A percentile compares a stretch with the other conserved stretches of the same genome.
Evolutionary conservation across 768 basidiomycete species (phyloP).

Genomic region (Leccinum barrowsii): DNA sequence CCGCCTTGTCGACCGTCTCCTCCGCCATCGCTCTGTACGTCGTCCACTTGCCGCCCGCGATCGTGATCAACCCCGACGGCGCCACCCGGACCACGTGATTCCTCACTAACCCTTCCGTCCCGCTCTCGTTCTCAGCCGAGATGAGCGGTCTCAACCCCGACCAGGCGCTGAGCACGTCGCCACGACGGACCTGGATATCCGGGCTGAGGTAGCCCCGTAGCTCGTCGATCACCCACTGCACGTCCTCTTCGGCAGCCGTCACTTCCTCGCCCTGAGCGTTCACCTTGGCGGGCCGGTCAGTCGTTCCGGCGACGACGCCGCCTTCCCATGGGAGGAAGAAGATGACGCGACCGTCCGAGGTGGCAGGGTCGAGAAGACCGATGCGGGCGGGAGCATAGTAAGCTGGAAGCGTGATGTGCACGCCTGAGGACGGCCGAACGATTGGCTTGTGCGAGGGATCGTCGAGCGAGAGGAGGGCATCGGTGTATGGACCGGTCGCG

Average conservation of each 20-base stretch:
- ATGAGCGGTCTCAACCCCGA: conserved; percentile 89
- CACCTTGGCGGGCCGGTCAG: conserved; percentile 77
- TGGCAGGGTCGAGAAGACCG: conserved; percentile 93
- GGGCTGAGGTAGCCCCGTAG: conserved; percentile 84
- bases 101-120: conserved; percentile 85
- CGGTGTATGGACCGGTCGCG: conserved; percentile 93
- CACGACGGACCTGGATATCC: conserved; percentile 91
- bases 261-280: conserved; percentile 57
- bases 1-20: conserved; percentile 87
- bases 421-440: conserved; percentile 88
- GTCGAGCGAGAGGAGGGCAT: conserved; percentile 80
- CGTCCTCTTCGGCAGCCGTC: conserved; percentile 86
- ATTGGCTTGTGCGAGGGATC: conserved; percentile 76
- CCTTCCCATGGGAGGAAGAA: conserved; percentile 99
- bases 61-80: conserved; percentile 80
- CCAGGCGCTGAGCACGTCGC: conserved; percentile 96
- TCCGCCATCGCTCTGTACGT: conserved; percentile 96
- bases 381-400: conserved; percentile 95
- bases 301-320: conserved; percentile 95
- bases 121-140: conserved; percentile 66
- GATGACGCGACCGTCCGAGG: conserved; percentile 95
- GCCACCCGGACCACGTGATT: conserved; percentile 90
- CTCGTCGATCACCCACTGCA: conserved; percentile 95
- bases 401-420: conserved; percentile 95
- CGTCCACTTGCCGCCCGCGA: conserved; percentile 99